Evolutionary conservation across 1,139 yeast genomes (phyloP), one percentile per base, ranked within the genome.

Genomic region (Kodamaea arcana): DNA sequence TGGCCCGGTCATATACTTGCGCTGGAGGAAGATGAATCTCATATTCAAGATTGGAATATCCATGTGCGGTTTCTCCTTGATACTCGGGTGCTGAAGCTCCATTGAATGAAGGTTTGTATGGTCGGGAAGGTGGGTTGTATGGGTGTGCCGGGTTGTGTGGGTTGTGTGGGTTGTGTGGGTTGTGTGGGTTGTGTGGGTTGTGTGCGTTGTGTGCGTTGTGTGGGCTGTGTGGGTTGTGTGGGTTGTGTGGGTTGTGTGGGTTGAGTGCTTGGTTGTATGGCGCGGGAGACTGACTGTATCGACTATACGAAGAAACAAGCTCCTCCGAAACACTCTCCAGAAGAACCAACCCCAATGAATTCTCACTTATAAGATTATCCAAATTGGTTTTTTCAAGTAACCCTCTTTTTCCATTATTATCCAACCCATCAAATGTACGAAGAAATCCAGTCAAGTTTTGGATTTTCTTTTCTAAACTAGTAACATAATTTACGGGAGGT

Each of bases 401-500:
- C 6, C 42, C 45, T 15, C 45, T 41, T 34, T 54, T 52, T 11
- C 48, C 58, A 2, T 47, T 40, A 4, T 54, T 31, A 11, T 42
- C 47, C 15, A 54, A 32, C 24, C 44, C 47, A 30, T 56, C 54
- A 30, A 61, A 47, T 20, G 46, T 44, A 24, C 51, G 50, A 15
- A 66, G 48, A 23, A 62, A 54, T 11, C 44, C 42, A 22, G 54
- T 48, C 25, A 65, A 42, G 15, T 48, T 42, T 13, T 45, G 44
- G 31, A 64, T 49, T 35, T 58, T 57, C 31, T 48, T 48, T 45
- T 69, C 69, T 30, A 69, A 48, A 12, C 53, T 52, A 25, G 56
- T 59, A 16, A 76, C 80, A 44, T 77, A 76, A 31, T 65, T 64
- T 6, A 69, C 72, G 0, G 75, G 65, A 4, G 76, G 75, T 34